phyloP scores from a whole-genome alignment of 148 eudicot species.

The Pouteria glomerata region DNA sequence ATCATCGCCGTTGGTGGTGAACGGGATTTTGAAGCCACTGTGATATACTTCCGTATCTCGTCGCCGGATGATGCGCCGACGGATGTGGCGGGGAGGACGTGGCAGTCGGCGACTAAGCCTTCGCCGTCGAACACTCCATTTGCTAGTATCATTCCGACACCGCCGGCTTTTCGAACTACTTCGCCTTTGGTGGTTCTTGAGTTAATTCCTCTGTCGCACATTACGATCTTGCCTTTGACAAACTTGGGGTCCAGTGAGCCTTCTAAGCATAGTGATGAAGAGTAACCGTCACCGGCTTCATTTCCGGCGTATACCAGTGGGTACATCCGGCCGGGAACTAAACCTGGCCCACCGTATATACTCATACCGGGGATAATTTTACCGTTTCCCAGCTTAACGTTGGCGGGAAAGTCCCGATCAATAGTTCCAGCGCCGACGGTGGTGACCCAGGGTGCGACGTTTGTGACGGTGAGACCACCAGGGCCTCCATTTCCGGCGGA shows the following conservation, averaged over 20 bases:
- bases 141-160: slow-evolving; percentile 78
- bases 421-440: too few species aligned
- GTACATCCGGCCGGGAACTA: slow-evolving; percentile 41
- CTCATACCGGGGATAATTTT: slow-evolving; percentile 53
- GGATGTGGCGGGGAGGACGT: slow-evolving; percentile 72
- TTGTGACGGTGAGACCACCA: slow-evolving; percentile 72
- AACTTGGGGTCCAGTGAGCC: slow-evolving; percentile 54
- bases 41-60: slow-evolving; percentile 54
- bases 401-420: slow-evolving; percentile 85
- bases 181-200: slow-evolving; percentile 80
- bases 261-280: slow-evolving; percentile 79
- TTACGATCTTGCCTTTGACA: slow-evolving; percentile 64
- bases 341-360: slow-evolving; percentile 65
- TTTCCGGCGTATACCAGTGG: slow-evolving; percentile 68
- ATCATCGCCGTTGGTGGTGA: slow-evolving; percentile 54
- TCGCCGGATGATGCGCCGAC: slow-evolving; percentile 70
- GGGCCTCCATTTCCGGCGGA: slow-evolving; percentile 96
- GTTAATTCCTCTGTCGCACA: slow-evolving; percentile 93
- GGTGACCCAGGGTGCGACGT: slow-evolving; percentile 88
- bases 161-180: slow-evolving; percentile 77
- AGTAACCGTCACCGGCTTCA: slow-evolving; percentile 70
- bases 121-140: slow-evolving; percentile 93
- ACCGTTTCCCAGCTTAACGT: slow-evolving; percentile 75
- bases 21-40: slow-evolving; percentile 19
- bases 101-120: slow-evolving; percentile 93